A percentile compares a stretch with the other conserved stretches of the same genome.
phyloP scores from a whole-genome alignment of 257 asterid genomes.

The Voacanga thouarsii region DNA sequence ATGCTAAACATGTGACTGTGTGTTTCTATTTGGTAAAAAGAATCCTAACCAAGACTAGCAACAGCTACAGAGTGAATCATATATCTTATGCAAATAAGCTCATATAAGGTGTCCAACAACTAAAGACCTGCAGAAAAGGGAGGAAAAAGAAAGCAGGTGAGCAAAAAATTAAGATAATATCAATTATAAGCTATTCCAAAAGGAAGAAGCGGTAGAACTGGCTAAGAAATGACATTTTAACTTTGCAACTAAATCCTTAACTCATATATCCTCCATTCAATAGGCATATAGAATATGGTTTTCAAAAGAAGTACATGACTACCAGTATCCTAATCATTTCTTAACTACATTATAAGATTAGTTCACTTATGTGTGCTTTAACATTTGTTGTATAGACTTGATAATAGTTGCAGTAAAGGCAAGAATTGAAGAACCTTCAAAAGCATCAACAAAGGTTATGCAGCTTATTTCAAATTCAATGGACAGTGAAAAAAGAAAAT shows the following conservation, averaged over 20 bases:
- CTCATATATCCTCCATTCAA: background rate
- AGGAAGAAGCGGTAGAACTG: background rate
- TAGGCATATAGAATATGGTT: background rate
- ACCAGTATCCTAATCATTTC: background rate
- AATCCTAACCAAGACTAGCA: too few species aligned
- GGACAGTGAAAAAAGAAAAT: background rate
- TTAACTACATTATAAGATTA: background rate
- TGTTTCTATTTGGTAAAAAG: too few species aligned
- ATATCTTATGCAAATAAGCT: too few species aligned
- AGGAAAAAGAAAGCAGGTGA: conserved; percentile 15
- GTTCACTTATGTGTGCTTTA: background rate
- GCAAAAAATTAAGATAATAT: background rate
- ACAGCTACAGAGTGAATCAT: too few species aligned
- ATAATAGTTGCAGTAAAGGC: background rate
- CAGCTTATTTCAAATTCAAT: background rate
- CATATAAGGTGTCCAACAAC: too few species aligned
- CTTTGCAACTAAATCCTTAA: background rate
- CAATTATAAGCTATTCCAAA: background rate
- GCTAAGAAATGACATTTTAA: background rate
- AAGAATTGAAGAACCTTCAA: background rate
- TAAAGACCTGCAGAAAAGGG: conserved; percentile 54
- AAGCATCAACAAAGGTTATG: background rate
- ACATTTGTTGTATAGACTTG: background rate
- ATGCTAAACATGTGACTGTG: too few species aligned
- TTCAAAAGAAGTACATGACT: background rate